Percentiles rank a stretch among this genome's conserved stretches.
Evolutionary conservation across 2,329 filamentous ascomycete genomes (phyloP).

Genomic region (Diplodia sapinea): DNA sequence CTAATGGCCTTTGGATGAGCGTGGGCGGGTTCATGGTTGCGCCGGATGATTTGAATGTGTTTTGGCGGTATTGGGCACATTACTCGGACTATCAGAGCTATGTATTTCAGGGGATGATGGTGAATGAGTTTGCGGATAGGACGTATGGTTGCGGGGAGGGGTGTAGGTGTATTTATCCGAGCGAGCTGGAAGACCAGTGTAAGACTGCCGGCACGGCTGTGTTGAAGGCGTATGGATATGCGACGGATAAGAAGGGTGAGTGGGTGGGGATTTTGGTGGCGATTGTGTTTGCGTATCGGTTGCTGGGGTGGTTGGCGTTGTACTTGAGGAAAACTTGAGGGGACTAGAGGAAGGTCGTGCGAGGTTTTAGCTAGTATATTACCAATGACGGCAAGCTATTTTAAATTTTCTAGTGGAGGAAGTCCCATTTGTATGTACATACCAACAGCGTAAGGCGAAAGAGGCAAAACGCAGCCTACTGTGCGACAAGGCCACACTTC

Average conservation of each 20-base stretch:
- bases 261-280: conserved; percentile 79
- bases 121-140: conserved; percentile 77
- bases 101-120: conserved; percentile 92
- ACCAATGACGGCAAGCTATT: too few relatives aligned
- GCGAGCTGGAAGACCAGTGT: conserved; percentile 66
- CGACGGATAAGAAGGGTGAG: conserved; percentile 65
- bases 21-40: conserved; percentile 83
- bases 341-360: background rate
- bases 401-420: too few relatives aligned
- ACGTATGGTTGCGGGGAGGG: conserved; percentile 65
- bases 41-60: conserved; percentile 74
- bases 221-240: conserved; percentile 72
- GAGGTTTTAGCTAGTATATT: too few relatives aligned
- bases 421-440: too few relatives aligned
- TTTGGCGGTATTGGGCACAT: conserved; percentile 86
- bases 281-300: conserved; percentile 75
- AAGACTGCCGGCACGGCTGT: conserved; percentile 74
- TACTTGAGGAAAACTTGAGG: conserved; percentile 43
- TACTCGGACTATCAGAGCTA: conserved; percentile 89
- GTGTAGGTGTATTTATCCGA: conserved; percentile 75
- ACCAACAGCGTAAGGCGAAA: too few relatives aligned
- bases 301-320: conserved; percentile 71
- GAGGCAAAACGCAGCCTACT: too few relatives aligned
- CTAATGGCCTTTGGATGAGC: conserved; percentile 89
- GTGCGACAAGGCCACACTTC: too few relatives aligned